phyloP scores from a whole-genome alignment of 306 rosid species.

The Adenanthera pavonina region DNA sequence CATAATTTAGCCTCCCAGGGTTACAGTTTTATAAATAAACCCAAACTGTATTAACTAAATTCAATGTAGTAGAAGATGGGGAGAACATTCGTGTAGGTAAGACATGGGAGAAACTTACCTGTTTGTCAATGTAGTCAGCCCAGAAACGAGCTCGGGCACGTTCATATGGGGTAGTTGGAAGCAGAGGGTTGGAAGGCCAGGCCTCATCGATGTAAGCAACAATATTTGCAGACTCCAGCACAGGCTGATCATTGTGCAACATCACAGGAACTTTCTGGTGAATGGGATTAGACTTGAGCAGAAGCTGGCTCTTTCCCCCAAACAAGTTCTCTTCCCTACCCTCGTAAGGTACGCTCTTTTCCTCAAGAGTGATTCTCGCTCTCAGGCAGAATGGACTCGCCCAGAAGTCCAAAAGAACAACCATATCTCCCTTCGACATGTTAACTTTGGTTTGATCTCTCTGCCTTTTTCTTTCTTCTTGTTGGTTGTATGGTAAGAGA shows the following conservation, averaged over 20 bases:
- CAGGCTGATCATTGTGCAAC: constrained; percentile 59
- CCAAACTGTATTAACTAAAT: too few relatives aligned
- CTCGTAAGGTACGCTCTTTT: constrained; percentile 55
- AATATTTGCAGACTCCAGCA: constrained; percentile 58
- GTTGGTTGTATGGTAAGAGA: not conserved
- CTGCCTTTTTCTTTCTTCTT: not conserved
- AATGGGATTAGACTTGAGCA: constrained; percentile 66
- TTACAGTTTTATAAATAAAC: not conserved
- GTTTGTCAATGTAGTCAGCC: constrained; percentile 70
- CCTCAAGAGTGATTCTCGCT: constrained; percentile 65
- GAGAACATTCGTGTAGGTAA: not conserved
- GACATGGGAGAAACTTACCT: constrained; percentile 40
- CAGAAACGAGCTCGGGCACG: constrained; percentile 68
- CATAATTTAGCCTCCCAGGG: not conserved
- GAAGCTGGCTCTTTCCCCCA: constrained; percentile 68
- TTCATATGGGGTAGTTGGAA: constrained; percentile 60
- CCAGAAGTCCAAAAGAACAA: constrained; percentile 47
- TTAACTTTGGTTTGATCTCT: not conserved
- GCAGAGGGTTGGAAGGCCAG: constrained; percentile 60
- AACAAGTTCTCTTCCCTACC: constrained; percentile 60
- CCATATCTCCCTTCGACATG: constrained; percentile 41
- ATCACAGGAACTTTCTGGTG: constrained; percentile 70
- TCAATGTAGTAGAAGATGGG: not conserved
- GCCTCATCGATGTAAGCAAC: constrained; percentile 58
- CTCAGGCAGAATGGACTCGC: constrained; percentile 58